Evolutionary conservation across 176 grass and related monocot species (phyloP), one percentile per base, ranked within the genome.

Genomic region (Oryza glaberrima): DNA sequence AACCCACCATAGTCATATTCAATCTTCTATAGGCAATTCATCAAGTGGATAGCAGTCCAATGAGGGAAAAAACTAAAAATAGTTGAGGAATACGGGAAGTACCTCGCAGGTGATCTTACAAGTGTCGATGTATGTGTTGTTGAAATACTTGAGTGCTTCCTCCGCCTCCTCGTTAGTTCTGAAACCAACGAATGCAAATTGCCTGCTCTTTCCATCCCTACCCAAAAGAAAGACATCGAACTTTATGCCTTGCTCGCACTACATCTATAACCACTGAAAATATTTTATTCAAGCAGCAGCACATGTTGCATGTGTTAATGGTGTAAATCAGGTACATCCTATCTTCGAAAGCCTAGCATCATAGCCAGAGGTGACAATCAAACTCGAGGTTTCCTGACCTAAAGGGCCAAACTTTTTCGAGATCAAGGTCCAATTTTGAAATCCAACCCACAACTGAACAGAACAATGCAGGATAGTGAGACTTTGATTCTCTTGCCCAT

Each of bases 101-200:
- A 98, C 96, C 93, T 98, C 91, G 19, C 96, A 98, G 78, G 74
- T 89, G 83, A 98, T 94, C 83, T 95, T 98, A 69, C 89, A 90
- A 81, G 96, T 95, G 83, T 98, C 96, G 41, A 98, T 94, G 81
- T 94, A 98, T 46, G 93, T 92, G 73, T 95, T 94, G 60, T 95
- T 90, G 83, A 98, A 98, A 80, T 98, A 98, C 3, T 88, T 88
- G 45, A 98, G 79, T 10, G 96, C 93, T 52, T 88, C 93, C 67
- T 93, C 85, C 75, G 91, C 96, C n/a, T 98, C 93, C 68, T 85
- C 83, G 84, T 94, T 94, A 45, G 91, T 90, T 73, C 89, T 88
- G 73, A 95, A 98, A 43, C 96, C 96, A 73, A 98, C 82, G 52
- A 98, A 98, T 40, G 93, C 96, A 88, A 98, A 93, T 49, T 95